Evolutionary conservation across 768 basidiomycete species (phyloP).

Genomic region (Melanogaster broomeanus): DNA sequence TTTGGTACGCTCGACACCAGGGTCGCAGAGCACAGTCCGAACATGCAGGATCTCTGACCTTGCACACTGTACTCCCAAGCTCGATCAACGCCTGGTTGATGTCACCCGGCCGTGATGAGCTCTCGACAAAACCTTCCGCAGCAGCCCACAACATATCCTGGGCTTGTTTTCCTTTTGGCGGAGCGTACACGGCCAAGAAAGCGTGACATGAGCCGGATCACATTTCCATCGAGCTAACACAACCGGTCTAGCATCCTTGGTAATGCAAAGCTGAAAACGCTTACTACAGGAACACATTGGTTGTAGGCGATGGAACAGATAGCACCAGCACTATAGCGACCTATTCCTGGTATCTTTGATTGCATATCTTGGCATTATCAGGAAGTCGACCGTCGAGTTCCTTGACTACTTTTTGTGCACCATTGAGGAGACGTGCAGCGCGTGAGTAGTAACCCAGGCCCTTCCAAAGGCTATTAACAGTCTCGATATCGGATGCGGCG

Average conservation of each 20-base stretch:
- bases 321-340: conserved; percentile 84
- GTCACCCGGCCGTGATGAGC: conserved; percentile 64
- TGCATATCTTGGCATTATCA: conserved; percentile 79
- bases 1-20: conserved; percentile 67
- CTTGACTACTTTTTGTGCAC: conserved; percentile 77
- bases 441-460: conserved; percentile 91
- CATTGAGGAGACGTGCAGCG: conserved; percentile 76
- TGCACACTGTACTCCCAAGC: conserved; percentile 91
- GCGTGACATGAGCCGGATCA: conserved; percentile 82
- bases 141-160: conserved; percentile 83
- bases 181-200: conserved; percentile 80
- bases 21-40: conserved; percentile 65
- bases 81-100: conserved; percentile 95
- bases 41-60: conserved; percentile 79
- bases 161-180: conserved; percentile 76
- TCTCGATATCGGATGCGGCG: conserved; percentile 72
- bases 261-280: conserved; percentile 30
- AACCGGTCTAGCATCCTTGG: neutral
- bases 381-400: conserved; percentile 74
- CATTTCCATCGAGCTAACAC: conserved; percentile 84
- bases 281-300: conserved; percentile 78
- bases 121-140: conserved; percentile 68
- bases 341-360: conserved; percentile 82
- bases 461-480: conserved; percentile 89
- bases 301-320: conserved; percentile 90